Evolutionary conservation across 305 asterid species (phyloP).

Genomic region (Withania somnifera): DNA sequence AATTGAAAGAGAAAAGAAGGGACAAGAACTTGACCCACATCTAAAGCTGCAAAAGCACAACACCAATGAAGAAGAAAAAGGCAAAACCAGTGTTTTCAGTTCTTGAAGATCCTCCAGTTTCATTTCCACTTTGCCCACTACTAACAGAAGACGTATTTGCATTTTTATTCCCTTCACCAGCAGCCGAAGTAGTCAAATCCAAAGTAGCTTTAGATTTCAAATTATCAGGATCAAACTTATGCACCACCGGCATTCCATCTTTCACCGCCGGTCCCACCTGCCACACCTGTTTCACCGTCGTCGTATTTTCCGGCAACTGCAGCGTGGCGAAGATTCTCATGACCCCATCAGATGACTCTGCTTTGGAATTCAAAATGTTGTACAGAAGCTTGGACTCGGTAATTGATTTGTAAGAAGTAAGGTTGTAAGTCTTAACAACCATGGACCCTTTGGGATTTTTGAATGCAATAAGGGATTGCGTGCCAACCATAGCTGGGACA

Average conservation of each 20-base stretch:
- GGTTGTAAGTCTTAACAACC: constrained; percentile 34
- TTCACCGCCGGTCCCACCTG: constrained; percentile 51
- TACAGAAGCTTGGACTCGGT: constrained; percentile 33
- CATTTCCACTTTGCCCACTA: constrained; percentile 19
- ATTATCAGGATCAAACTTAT: constrained; percentile 31
- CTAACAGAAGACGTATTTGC: not conserved
- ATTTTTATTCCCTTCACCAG: not conserved
- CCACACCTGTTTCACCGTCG: constrained; percentile 49
- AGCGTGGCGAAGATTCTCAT: constrained; percentile 46
- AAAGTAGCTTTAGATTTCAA: constrained; percentile 21
- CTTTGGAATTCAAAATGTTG: constrained; percentile 30
- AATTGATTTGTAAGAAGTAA: constrained; percentile 23
- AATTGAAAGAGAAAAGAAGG: not conserved
- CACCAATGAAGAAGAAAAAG: not conserved
- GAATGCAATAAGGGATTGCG: constrained; percentile 42
- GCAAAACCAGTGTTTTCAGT: not conserved
- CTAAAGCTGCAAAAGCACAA: not conserved
- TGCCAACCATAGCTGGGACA: constrained; percentile 38
- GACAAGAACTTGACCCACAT: not conserved
- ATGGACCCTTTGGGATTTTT: constrained; percentile 25
- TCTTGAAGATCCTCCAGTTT: constrained; percentile 8
- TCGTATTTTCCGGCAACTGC: constrained; percentile 30
- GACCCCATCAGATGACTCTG: constrained; percentile 31
- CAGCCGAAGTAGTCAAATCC: constrained; percentile 7
- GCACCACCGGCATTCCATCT: constrained; percentile 39